A percentile compares a stretch with the other conserved stretches of the same genome.
phyloP scores from a whole-genome alignment of 495 filamentous ascomycete genomes.

The Penicillium bovifimosum region DNA sequence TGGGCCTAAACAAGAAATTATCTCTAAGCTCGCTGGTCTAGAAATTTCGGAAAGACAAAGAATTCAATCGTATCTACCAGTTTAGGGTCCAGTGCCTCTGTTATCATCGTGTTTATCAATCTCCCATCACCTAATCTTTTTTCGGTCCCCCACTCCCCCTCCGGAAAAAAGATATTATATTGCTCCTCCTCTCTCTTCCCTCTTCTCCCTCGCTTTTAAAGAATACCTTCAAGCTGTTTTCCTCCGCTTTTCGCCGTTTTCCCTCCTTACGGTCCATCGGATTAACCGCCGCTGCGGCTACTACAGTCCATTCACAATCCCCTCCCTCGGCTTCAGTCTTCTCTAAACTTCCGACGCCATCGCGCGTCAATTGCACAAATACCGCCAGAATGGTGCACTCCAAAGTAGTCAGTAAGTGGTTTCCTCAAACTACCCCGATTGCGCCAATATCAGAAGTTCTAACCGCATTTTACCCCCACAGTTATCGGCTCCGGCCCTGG shows the following conservation, averaged over 20 bases:
- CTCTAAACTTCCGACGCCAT: conserved; percentile 36
- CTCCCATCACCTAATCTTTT: conserved; percentile 7
- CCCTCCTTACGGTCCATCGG: conserved; percentile 56
- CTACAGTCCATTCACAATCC: conserved; percentile 54
- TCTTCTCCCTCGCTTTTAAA: neutral
- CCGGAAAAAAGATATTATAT: conserved; percentile 21
- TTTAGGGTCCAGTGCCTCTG: conserved; percentile 5
- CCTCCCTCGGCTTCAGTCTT: conserved; percentile 38
- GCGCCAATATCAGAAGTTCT: neutral
- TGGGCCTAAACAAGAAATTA: neutral
- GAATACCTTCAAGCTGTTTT: conserved; percentile 72
- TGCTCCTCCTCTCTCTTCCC: conserved; percentile 11
- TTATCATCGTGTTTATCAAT: conserved; percentile 17
- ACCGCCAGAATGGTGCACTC: conserved; percentile 63
- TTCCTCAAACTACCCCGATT: neutral
- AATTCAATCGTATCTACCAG: conserved; percentile 5
- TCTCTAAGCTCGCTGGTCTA: conserved; percentile 1
- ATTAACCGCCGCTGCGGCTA: conserved; percentile 59
- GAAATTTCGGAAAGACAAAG: conserved; percentile 9
- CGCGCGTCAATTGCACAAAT: conserved; percentile 36
- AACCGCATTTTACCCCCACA: conserved; percentile 18
- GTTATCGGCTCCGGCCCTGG: conserved; percentile 91
- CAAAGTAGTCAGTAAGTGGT: conserved; percentile 68
- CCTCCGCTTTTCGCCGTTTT: conserved; percentile 64
- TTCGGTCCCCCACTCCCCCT: conserved; percentile 16